phyloP scores from a whole-genome alignment of 108 stramenopile species.

The Nitzschia putrida region DNA sequence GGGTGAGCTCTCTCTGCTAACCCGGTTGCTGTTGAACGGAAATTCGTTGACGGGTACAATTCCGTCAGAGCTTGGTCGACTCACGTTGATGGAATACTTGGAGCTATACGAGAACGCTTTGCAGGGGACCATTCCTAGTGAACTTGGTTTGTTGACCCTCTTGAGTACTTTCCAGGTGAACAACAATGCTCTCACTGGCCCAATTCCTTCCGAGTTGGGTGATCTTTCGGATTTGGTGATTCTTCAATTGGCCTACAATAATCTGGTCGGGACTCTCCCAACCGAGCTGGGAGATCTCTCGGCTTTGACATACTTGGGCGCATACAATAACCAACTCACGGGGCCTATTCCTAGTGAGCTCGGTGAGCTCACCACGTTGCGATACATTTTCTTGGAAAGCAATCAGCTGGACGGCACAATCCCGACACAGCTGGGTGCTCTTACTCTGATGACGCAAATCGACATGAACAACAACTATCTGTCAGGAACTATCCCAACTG shows the following conservation, averaged over 20 bases:
- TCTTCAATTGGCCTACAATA: conserved; percentile 35
- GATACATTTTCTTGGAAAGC: conserved; percentile 28
- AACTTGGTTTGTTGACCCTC: conserved; percentile 34
- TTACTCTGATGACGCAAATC: conserved; percentile 40
- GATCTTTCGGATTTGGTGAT: conserved; percentile 14
- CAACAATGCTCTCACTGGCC: conserved; percentile 27
- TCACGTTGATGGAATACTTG: conserved; percentile 34
- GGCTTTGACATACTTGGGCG: conserved; percentile 8
- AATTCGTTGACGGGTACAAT: conserved; percentile 34
- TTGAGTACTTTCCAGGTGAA: conserved; percentile 7
- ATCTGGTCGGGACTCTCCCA: conserved; percentile 28
- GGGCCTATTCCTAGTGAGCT: conserved; percentile 22
- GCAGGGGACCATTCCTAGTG: conserved; percentile 53
- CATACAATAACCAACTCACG: conserved; percentile 16
- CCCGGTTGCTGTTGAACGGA: no score
- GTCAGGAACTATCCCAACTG: conserved; percentile 44
- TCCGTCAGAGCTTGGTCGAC: conserved; percentile 44
- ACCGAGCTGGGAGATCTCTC: conserved; percentile 31
- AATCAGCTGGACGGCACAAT: conserved; percentile 55
- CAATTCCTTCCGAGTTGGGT: conserved; percentile 31
- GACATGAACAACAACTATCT: conserved; percentile 33
- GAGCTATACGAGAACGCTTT: conserved; percentile 50
- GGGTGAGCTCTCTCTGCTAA: no score
- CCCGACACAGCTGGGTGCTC: conserved; percentile 46
- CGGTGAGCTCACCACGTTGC: conserved; percentile 49